These are phyloP conservation scores for Zygosaccharomyces kombuchaensis DNA, from an alignment of 805 yeast genomes.

Conservation along the genomic window DNA sequence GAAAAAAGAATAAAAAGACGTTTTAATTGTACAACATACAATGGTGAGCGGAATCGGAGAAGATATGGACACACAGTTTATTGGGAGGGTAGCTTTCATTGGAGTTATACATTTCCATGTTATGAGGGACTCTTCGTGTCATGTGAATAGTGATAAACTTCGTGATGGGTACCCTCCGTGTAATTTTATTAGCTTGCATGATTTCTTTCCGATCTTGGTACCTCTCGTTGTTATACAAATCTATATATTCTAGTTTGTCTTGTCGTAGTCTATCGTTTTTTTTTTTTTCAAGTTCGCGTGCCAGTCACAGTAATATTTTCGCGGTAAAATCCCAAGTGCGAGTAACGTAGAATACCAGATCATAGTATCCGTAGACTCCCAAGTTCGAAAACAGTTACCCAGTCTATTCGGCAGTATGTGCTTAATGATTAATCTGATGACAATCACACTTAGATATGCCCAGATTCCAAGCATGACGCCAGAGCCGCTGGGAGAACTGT, in stretches of 20 bases:
- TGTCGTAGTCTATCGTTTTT: background rate
- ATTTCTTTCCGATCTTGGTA: background rate
- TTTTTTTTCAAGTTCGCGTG: background rate
- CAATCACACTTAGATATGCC: no score
- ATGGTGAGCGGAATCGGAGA: background rate
- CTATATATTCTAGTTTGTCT: slow-evolving; percentile 1
- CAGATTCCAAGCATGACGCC: no score
- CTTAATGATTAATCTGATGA: no score
- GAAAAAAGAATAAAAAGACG: background rate
- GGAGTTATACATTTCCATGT: background rate
- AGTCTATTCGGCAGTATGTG: no score
- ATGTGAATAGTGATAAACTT: background rate
- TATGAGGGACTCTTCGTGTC: background rate
- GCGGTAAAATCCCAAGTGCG: no score
- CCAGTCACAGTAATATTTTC: no score
- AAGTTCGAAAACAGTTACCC: no score
- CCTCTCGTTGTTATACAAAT: background rate
- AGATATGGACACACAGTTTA: background rate
- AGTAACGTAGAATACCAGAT: no score
- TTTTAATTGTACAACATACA: background rate
- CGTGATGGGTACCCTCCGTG: background rate
- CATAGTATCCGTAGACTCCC: no score
- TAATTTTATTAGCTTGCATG: background rate
- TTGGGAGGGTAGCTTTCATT: background rate
- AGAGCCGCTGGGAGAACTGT: no score